Percentiles rank a stretch among this genome's conserved stretches.
phyloP scores from a whole-genome alignment of 306 rosid genomes.

The Quillaja saponaria region DNA sequence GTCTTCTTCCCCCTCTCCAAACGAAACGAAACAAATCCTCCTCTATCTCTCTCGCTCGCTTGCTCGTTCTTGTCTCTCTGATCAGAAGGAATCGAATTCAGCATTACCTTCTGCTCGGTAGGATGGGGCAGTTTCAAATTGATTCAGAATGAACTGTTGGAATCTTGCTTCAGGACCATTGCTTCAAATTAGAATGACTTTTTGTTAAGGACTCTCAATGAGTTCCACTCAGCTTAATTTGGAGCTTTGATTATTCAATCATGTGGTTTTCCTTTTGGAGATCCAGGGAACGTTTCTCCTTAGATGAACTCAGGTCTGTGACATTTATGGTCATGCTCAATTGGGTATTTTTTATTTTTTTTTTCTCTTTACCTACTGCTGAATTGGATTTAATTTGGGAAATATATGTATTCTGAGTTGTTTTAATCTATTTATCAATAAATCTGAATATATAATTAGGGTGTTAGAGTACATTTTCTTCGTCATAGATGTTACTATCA shows the following conservation, averaged over 20 bases:
- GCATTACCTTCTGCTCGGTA: conserved; percentile 34
- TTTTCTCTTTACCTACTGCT: not conserved
- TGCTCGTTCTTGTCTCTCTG: not conserved
- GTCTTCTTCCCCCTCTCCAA: no score
- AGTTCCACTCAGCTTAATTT: conserved; percentile 33
- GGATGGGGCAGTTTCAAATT: conserved; percentile 41
- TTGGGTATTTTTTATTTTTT: not conserved
- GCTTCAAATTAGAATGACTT: conserved; percentile 15
- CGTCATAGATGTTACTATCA: no score
- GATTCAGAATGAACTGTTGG: conserved; percentile 20
- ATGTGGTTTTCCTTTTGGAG: conserved; percentile 93
- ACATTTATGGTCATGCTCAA: not conserved
- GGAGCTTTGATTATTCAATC: conserved; percentile 48
- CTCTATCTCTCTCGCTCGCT: not conserved
- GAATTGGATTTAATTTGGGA: conserved; percentile 1
- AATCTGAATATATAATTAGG: not conserved
- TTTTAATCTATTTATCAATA: not conserved
- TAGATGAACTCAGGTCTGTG: conserved; percentile 80
- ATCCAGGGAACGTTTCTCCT: conserved; percentile 84
- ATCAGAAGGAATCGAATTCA: conserved; percentile 17
- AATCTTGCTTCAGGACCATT: not conserved
- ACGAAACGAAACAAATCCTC: conserved; percentile 30
- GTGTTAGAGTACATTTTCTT: not conserved
- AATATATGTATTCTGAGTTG: not conserved
- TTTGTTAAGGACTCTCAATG: conserved; percentile 27